These are phyloP conservation scores for Fragaria ananassa DNA, from an alignment of 306 rosid species.

Conservation along the genomic window DNA sequence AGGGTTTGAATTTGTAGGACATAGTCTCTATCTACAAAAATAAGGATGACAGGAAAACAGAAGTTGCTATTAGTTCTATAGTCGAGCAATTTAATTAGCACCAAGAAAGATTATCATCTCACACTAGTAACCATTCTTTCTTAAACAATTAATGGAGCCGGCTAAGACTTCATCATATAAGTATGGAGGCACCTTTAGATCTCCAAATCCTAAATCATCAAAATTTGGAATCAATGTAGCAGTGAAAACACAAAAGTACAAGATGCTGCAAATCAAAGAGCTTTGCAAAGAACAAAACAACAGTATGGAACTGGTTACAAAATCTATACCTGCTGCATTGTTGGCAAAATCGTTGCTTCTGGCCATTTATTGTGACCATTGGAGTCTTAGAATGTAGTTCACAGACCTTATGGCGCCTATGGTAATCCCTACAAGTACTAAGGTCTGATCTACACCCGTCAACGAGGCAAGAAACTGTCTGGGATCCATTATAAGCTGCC, in stretches of 20 bases:
- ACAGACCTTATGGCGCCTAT: slow-evolving; percentile 95
- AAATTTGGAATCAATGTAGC: neutral
- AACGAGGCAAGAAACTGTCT: slow-evolving; percentile 70
- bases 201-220: neutral
- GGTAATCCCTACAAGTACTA: slow-evolving; percentile 78
- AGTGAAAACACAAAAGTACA: neutral
- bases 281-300: slow-evolving; percentile 3
- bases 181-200: neutral
- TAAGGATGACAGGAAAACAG: neutral
- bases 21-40: neutral
- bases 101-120: neutral
- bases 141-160: neutral
- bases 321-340: slow-evolving; percentile 90
- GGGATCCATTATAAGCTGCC: slow-evolving; percentile 52
- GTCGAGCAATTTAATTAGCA: neutral
- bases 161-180: neutral
- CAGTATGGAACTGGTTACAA: neutral
- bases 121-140: neutral
- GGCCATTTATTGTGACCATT: slow-evolving; percentile 74
- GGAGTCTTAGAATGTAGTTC: slow-evolving; percentile 91
- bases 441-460: slow-evolving; percentile 90
- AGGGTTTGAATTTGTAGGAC: neutral
- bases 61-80: neutral
- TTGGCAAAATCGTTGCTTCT: slow-evolving; percentile 90
- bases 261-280: slow-evolving; percentile 3